A percentile compares a stretch with the other conserved stretches of the same genome.
phyloP scores from a whole-genome alignment of 1,139 yeast species.

The Candida sanyaensis region DNA sequence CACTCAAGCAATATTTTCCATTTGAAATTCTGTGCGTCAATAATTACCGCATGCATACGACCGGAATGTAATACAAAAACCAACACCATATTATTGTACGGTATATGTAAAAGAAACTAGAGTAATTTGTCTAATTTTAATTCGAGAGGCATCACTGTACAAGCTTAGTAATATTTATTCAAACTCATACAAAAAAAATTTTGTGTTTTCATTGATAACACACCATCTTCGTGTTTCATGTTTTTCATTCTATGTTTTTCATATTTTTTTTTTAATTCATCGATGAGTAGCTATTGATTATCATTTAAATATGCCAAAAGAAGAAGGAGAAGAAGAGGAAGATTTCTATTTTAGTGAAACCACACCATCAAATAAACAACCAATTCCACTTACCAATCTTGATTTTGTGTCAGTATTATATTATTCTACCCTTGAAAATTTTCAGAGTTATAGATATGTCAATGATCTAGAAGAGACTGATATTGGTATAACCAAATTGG shows the following conservation, averaged over 20 bases:
- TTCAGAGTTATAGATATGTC: conserved; percentile 2
- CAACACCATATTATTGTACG: background rate
- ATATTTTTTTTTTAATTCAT: no score
- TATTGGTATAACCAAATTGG: background rate
- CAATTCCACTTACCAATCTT: background rate
- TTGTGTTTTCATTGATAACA: background rate
- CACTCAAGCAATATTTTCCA: background rate
- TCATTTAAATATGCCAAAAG: background rate
- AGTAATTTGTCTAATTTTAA: background rate
- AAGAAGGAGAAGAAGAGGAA: background rate
- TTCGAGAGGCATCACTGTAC: background rate
- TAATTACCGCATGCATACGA: background rate
- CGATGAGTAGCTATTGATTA: no score
- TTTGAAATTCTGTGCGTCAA: background rate
- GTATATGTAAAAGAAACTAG: background rate
- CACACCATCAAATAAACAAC: background rate
- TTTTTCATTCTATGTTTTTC: background rate
- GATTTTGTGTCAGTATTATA: background rate
- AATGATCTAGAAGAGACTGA: background rate
- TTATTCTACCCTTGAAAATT: background rate
- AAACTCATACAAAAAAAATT: background rate
- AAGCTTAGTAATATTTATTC: background rate
- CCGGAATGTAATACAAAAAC: background rate
- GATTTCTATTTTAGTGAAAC: background rate
- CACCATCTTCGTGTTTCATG: background rate